Percentiles rank a stretch among this genome's conserved stretches.
Evolutionary conservation across 1,139 yeast species (phyloP).

Genomic region (Eremothecium coryli): DNA sequence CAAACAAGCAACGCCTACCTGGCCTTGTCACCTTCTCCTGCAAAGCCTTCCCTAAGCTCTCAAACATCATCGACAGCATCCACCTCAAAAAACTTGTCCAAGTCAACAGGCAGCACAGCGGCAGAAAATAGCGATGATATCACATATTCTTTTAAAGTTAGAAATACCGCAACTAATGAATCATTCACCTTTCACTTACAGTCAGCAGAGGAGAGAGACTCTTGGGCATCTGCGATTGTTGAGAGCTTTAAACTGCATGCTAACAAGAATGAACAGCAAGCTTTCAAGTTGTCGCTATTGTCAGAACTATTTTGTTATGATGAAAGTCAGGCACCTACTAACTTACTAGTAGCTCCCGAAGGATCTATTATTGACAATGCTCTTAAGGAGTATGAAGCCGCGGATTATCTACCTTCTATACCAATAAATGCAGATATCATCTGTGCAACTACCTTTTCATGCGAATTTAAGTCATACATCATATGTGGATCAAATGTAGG

Average conservation of each 20-base stretch:
- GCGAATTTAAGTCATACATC: slow-evolving; percentile 24
- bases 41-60: slow-evolving; percentile 18
- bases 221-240: slow-evolving; percentile 52
- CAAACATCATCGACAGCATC: slow-evolving; percentile 16
- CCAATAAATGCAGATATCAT: slow-evolving; percentile 33
- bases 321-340: slow-evolving; percentile 41
- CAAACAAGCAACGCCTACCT: not conserved
- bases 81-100: slow-evolving; percentile 12
- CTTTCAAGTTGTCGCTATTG: slow-evolving; percentile 45
- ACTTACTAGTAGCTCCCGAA: slow-evolving; percentile 53
- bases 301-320: slow-evolving; percentile 64
- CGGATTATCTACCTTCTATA: slow-evolving; percentile 6
- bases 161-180: slow-evolving; percentile 42
- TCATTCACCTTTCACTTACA: slow-evolving; percentile 52
- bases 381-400: slow-evolving; percentile 27
- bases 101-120: slow-evolving; percentile 13
- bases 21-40: slow-evolving; percentile 10
- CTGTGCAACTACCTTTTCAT: slow-evolving; percentile 40
- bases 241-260: slow-evolving; percentile 48
- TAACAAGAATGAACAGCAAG: slow-evolving; percentile 40
- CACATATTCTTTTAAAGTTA: slow-evolving; percentile 38
- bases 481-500: slow-evolving; percentile 32
- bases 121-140: slow-evolving; percentile 19
- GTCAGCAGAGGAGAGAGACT: slow-evolving; percentile 44
- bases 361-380: slow-evolving; percentile 55